phyloP scores from a whole-genome alignment of 2,329 filamentous ascomycete species.

The Exophiala aquamarina region DNA sequence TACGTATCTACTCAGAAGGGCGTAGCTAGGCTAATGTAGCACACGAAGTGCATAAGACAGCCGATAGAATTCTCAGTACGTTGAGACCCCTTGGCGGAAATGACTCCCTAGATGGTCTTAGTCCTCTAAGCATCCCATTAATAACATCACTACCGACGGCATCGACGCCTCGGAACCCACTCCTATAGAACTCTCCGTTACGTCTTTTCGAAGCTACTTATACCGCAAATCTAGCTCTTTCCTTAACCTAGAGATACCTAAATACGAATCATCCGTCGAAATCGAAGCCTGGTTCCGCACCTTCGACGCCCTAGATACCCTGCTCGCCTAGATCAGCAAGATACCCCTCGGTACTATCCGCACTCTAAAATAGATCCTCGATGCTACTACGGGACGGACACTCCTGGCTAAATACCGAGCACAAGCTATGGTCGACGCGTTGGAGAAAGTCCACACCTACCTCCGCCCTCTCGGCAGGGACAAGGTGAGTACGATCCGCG shows the following conservation, averaged over 20 bases:
- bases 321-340: constrained; percentile 11
- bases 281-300: constrained; percentile 10
- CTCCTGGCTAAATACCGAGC: neutral
- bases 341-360: constrained; percentile 7
- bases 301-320: constrained; percentile 9
- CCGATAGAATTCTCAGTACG: constrained; percentile 6
- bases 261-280: constrained; percentile 10
- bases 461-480: constrained; percentile 11
- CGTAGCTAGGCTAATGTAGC: constrained; percentile 11
- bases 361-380: constrained; percentile 10
- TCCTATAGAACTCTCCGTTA: constrained; percentile 10
- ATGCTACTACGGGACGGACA: constrained; percentile 1
- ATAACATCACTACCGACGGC: neutral
- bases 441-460: constrained; percentile 14
- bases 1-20: constrained; percentile 9
- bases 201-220: constrained; percentile 9
- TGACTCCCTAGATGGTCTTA: neutral
- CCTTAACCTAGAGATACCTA: neutral
- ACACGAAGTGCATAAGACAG: constrained; percentile 7
- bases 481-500: constrained; percentile 9
- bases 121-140: neutral
- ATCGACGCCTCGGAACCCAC: neutral
- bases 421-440: constrained; percentile 11
- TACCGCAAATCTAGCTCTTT: constrained; percentile 8
- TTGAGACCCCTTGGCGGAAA: constrained; percentile 9